Evolutionary conservation across 352 stramenopile genomes (phyloP).

Genomic region (Phytophthora megakarya): DNA sequence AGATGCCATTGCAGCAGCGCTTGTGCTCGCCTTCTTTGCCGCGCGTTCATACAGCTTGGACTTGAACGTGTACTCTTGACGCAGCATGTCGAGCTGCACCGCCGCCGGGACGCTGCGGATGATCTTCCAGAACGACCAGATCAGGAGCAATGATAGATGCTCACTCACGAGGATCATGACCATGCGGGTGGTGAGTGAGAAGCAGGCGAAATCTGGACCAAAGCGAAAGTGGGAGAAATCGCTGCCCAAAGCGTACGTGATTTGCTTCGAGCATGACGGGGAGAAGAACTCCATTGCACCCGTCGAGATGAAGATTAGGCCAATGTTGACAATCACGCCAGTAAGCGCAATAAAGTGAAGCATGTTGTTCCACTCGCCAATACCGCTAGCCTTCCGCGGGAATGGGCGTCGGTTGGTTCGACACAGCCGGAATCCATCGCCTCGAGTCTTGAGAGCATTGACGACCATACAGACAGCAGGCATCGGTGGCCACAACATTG

Average conservation of each 20-base stretch:
- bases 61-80: slow-evolving; percentile 81
- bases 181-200: slow-evolving; percentile 75
- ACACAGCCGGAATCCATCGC: slow-evolving; percentile 77
- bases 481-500: slow-evolving; percentile 85
- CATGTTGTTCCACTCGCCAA: slow-evolving; percentile 77
- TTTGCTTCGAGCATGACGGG: slow-evolving; percentile 49
- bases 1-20: slow-evolving; percentile 5
- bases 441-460: slow-evolving; percentile 81
- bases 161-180: slow-evolving; percentile 83
- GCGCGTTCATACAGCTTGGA: slow-evolving; percentile 65
- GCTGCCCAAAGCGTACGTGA: slow-evolving; percentile 55
- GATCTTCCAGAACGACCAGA: slow-evolving; percentile 77
- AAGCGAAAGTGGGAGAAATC: slow-evolving; percentile 74
- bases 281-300: slow-evolving; percentile 81
- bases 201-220: slow-evolving; percentile 76
- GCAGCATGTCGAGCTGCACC: slow-evolving; percentile 67
- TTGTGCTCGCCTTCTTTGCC: slow-evolving; percentile 25
- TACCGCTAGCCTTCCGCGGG: slow-evolving; percentile 69
- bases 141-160: slow-evolving; percentile 57
- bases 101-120: slow-evolving; percentile 60
- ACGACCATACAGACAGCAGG: slow-evolving; percentile 75
- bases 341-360: slow-evolving; percentile 69
- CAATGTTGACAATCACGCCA: slow-evolving; percentile 79
- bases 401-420: slow-evolving; percentile 76
- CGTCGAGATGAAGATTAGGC: slow-evolving; percentile 79